phyloP scores from a whole-genome alignment of 2,329 filamentous ascomycete genomes.

The Xylaria polymorpha region DNA sequence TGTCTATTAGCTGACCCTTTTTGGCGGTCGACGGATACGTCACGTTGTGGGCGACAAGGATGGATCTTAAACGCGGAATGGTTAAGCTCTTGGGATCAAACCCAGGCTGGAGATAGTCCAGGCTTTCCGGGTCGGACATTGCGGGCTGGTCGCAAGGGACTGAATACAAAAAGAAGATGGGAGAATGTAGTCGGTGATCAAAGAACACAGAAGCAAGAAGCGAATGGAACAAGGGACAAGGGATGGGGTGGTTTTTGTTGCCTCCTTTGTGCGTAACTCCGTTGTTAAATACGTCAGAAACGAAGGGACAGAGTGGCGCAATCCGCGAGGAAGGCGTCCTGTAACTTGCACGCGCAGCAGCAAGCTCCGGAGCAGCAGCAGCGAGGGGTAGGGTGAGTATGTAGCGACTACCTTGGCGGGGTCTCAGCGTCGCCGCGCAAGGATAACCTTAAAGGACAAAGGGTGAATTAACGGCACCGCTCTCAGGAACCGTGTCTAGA shows the following conservation, averaged over 20 bases:
- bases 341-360: not conserved
- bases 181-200: not conserved
- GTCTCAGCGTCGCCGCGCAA: not conserved
- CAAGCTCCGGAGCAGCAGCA: not conserved
- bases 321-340: not conserved
- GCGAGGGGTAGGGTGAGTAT: slow-evolving; percentile 1
- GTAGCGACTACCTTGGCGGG: not conserved
- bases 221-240: not conserved
- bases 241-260: slow-evolving; percentile 12
- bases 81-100: slow-evolving; percentile 89
- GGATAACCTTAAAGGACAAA: not conserved
- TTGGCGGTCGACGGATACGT: slow-evolving; percentile 89
- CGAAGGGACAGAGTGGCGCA: slow-evolving; percentile 6
- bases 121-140: slow-evolving; percentile 73
- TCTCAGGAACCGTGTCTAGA: slow-evolving; percentile 8
- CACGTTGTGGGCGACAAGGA: slow-evolving; percentile 89
- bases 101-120: slow-evolving; percentile 85
- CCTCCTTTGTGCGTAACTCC: not conserved
- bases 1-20: slow-evolving; percentile 85
- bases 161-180: not conserved
- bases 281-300: not conserved
- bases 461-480: not conserved
- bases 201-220: not conserved
- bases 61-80: slow-evolving; percentile 87
- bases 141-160: slow-evolving; percentile 34